Base-by-base conservation (phyloP, 225 moss, liverwort and hornwort genomes). In the Physcomitrium patens region DNA sequence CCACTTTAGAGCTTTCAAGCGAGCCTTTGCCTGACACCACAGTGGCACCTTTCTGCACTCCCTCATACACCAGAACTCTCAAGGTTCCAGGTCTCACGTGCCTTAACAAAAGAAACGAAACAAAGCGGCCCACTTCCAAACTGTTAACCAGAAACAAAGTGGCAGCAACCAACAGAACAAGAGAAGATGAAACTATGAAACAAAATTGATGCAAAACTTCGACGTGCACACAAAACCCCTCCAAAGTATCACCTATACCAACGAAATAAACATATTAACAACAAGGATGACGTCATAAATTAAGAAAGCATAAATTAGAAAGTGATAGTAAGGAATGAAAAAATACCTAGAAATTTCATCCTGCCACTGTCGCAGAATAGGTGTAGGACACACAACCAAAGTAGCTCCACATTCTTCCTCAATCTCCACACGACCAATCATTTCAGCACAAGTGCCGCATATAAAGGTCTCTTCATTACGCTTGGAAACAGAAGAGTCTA, bases 331-430 rank as follows among this genome's bases (percentile, higher is more conserved):
- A 73, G 48, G 75, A 62, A 63, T 73, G 68, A 69, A 87, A 23
- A 61, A 69, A 77, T 44, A 97, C 97, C 94, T 86, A 75, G 83
- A 72, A 71, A 97, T 94, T 84, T 94, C 97, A 75, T 93, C 90
- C 83, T 93, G 94, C 97, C 97, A 97, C 69, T 97, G 97, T 78
- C 79, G 92, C 70, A 97, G 81, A 75, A 97, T 94, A 64, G 93
- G 86, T 71, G 90, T 72, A 73, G 97, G 97, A 76, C 97, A 97
- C 62, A 97, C 94, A 76, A 97, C 84, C 69, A 97, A 87, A 65
- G 97, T 97, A 60, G 94, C 89, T 76, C 85, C 84, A 80, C 92
- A 90, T 57, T 81, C 86, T 61, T 87, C 97, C 53, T 85, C 77
- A 28, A 94, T 91, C 82, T 90, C 86, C 50, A 86, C 90, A 80